Percentiles rank a stretch among this genome's conserved stretches.
These are phyloP conservation scores for Arthrobotrys musiformis DNA, from an alignment of 2,329 filamentous ascomycete species.

Conservation along the genomic window DNA sequence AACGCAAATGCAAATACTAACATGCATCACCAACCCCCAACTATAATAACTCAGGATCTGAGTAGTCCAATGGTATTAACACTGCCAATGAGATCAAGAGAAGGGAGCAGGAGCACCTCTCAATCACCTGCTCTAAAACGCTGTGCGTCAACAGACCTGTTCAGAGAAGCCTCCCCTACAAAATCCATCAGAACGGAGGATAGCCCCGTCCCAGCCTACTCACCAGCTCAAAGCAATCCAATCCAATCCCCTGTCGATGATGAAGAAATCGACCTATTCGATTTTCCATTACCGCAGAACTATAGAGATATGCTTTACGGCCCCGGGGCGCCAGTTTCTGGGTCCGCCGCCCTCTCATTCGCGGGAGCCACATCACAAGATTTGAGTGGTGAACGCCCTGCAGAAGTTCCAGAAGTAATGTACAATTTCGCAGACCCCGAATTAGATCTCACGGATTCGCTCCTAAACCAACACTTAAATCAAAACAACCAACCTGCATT, in stretches of 20 bases:
- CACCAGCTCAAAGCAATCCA: background rate
- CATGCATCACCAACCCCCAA: background rate
- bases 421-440: conserved; percentile 6
- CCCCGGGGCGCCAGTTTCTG: background rate
- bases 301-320: conserved; percentile 10
- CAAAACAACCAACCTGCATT: background rate
- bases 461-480: background rate
- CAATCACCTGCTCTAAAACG: background rate
- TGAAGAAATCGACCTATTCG: conserved; percentile 7
- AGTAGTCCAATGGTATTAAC: background rate
- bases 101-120: background rate
- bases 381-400: background rate
- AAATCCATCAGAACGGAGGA: background rate
- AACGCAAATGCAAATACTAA: background rate
- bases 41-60: background rate
- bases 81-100: background rate
- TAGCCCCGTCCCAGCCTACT: background rate
- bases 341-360: background rate
- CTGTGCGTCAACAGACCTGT: background rate
- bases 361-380: background rate
- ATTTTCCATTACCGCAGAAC: conserved; percentile 27
- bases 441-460: background rate
- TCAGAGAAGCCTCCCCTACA: background rate
- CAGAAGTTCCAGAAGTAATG: background rate
- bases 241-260: background rate